Evolutionary conservation across 139 green algal species (phyloP).

Genomic region (Micromonas pusilla): DNA sequence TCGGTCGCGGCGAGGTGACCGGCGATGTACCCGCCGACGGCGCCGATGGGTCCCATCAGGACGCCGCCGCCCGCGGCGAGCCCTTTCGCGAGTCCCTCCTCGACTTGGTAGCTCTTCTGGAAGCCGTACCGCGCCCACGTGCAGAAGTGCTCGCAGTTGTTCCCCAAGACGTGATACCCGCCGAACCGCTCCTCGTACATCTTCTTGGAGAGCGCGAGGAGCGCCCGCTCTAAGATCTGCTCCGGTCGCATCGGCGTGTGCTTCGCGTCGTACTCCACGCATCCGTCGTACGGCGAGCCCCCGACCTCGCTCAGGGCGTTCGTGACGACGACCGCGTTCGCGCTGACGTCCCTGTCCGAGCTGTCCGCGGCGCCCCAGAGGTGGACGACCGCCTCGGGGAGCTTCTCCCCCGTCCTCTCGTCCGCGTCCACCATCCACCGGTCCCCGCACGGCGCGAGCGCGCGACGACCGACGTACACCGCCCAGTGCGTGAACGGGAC

Average conservation of each 20-base stretch:
- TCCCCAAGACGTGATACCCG: constrained; percentile 6
- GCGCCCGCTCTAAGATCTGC: constrained; percentile 1
- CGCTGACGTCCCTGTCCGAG: neutral
- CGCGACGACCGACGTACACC: constrained; percentile 10
- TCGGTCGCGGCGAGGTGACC: neutral
- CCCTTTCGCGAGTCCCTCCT: neutral
- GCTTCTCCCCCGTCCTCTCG: neutral
- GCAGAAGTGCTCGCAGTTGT: constrained; percentile 30
- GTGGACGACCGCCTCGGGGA: constrained; percentile 5
- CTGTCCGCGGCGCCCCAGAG: constrained; percentile 8
- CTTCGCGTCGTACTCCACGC: constrained; percentile 2
- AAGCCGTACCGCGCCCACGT: constrained; percentile 25
- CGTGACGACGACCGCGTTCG: neutral
- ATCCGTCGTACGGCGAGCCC: neutral
- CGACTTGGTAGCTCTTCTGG: neutral
- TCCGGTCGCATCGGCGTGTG: constrained; percentile 1
- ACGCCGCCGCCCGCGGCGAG: neutral
- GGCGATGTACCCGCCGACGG: neutral
- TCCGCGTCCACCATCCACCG: neutral
- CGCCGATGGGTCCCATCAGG: no score
- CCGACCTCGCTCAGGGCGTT: constrained; percentile 1
- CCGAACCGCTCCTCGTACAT: constrained; percentile 16
- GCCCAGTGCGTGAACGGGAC: constrained; percentile 24
- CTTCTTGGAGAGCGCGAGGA: neutral
- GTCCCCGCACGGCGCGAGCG: neutral